phyloP scores from a whole-genome alignment of 306 rosid genomes.

The Ormosia emarginata region DNA sequence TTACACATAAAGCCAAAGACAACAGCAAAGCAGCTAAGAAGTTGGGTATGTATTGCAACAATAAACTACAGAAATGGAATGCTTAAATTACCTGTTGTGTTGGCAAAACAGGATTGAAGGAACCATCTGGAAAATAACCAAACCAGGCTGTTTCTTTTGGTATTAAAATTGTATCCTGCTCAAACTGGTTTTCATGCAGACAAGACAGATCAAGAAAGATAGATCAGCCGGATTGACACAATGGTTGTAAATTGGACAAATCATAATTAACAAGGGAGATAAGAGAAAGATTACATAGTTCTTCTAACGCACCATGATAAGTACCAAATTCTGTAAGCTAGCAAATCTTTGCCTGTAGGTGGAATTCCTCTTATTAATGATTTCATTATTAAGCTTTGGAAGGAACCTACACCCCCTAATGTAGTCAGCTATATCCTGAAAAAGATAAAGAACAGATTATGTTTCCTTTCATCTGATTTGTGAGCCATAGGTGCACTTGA shows the following conservation, averaged over 20 bases:
- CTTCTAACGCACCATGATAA: conserved; percentile 70
- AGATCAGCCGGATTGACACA: not conserved
- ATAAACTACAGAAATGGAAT: not conserved
- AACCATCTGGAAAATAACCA: conserved; percentile 68
- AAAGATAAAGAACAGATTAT: not conserved
- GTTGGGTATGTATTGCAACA: not conserved
- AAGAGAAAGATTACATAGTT: conserved; percentile 13
- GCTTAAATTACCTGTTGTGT: conserved; percentile 53
- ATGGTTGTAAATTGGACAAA: not conserved
- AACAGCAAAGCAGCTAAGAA: too few species aligned
- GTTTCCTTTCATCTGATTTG: not conserved
- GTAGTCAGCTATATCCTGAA: conserved; percentile 59
- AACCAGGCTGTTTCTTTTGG: conserved; percentile 81
- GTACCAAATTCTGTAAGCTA: conserved; percentile 71
- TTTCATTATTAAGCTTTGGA: conserved; percentile 82
- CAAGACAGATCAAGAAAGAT: not conserved
- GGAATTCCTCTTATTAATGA: conserved; percentile 36
- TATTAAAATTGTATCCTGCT: conserved; percentile 51
- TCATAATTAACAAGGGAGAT: not conserved
- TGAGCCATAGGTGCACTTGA: not conserved
- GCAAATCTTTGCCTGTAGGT: conserved; percentile 66
- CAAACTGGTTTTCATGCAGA: conserved; percentile 46
- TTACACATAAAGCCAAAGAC: too few species aligned
- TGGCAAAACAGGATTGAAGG: conserved; percentile 45
- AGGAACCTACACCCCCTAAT: conserved; percentile 66